Evolutionary conservation across 108 stramenopile species (phyloP).

Genomic region (Cyclotella baltica): DNA sequence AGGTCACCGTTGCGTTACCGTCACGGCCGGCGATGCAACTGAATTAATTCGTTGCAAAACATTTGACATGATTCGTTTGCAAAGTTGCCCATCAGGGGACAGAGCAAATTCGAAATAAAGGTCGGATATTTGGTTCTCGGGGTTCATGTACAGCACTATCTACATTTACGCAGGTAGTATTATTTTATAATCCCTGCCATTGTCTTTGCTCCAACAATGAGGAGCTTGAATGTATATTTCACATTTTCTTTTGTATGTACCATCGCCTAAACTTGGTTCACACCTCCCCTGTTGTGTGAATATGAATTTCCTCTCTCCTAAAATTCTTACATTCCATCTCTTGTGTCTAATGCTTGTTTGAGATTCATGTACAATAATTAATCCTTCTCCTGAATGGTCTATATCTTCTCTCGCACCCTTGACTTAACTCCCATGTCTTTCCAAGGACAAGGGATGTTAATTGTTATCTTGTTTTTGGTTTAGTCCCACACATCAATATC

Average conservation of each 20-base stretch:
- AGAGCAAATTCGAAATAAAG: no score
- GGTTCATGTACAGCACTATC: no score
- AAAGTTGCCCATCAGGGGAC: no score
- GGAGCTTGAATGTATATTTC: neutral
- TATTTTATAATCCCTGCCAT: neutral
- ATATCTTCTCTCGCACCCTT: neutral
- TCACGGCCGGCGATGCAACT: no score
- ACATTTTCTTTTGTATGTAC: neutral
- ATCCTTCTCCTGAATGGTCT: neutral
- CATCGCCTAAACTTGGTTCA: constrained; percentile 5
- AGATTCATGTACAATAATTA: neutral
- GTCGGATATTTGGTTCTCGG: no score
- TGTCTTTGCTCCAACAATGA: neutral
- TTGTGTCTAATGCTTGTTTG: neutral
- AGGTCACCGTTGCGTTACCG: no score
- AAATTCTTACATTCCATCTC: constrained; percentile 3
- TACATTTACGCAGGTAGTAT: no score
- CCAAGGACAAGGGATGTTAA: neutral
- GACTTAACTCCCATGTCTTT: neutral
- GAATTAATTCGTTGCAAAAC: no score
- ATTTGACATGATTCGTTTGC: no score
- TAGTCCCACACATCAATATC: constrained; percentile 43
- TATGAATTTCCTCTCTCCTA: constrained; percentile 6
- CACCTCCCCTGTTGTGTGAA: constrained; percentile 6
- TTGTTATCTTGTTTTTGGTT: neutral